phyloP scores from a whole-genome alignment of 2,329 filamentous ascomycete species.

The Plectosphaerella cucumerina region DNA sequence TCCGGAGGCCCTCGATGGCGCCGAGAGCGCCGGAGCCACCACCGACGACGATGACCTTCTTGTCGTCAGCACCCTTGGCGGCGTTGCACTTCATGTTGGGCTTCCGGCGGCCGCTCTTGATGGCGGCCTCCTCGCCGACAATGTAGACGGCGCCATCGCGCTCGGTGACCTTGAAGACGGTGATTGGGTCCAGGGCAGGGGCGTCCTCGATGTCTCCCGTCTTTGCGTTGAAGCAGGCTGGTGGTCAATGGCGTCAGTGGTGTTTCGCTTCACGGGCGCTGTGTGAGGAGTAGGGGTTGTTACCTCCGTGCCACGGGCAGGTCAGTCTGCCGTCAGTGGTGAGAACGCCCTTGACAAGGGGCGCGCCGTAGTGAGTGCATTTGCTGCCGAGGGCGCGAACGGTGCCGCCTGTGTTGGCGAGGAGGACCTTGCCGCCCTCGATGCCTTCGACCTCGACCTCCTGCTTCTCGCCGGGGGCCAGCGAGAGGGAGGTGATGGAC shows the following conservation, averaged over 20 bases:
- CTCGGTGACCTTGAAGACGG: conserved; percentile 75
- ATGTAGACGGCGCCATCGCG: conserved; percentile 83
- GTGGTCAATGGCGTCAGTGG: background rate
- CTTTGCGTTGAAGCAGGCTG: conserved; percentile 86
- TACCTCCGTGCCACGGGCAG: conserved; percentile 95
- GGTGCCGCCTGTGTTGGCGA: conserved; percentile 73
- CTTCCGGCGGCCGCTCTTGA: conserved; percentile 72
- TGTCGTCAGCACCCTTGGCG: conserved; percentile 35
- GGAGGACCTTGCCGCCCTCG: conserved; percentile 77
- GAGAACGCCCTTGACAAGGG: conserved; percentile 79
- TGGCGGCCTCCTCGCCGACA: conserved; percentile 69
- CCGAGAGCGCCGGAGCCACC: conserved; percentile 83
- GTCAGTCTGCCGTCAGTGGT: conserved; percentile 78
- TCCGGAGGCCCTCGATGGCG: conserved; percentile 75
- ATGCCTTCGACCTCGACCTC: conserved; percentile 91
- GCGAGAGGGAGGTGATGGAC: conserved; percentile 66
- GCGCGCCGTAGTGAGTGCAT: conserved; percentile 91
- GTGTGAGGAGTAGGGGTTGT: conserved; percentile 18
- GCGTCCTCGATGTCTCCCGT: conserved; percentile 95
- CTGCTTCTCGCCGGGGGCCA: conserved; percentile 78
- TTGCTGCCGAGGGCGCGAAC: conserved; percentile 77
- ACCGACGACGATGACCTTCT: conserved; percentile 80
- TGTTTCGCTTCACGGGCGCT: background rate
- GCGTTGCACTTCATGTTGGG: conserved; percentile 69
- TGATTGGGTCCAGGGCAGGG: conserved; percentile 81